These are phyloP conservation scores for Chlamydomonas sphaeroides DNA, from an alignment of 139 green algal species.

Conservation along the genomic window DNA sequence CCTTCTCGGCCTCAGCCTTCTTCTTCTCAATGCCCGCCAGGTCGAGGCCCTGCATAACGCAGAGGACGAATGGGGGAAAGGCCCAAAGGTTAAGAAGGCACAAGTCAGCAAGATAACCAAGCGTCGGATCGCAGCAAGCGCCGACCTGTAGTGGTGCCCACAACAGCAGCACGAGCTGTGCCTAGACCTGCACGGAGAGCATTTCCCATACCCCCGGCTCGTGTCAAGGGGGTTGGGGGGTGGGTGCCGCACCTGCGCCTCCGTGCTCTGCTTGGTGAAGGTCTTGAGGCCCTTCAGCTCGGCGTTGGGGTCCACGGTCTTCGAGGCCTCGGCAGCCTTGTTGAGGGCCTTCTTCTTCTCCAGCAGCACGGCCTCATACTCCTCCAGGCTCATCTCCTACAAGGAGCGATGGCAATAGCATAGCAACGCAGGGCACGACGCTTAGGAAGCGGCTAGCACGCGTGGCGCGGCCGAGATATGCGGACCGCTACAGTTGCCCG, in stretches of 20 bases:
- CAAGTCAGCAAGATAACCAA: no score
- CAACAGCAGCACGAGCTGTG: no score
- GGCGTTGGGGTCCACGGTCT: constrained; percentile 44
- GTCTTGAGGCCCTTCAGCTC: constrained; percentile 49
- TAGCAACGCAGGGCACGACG: neutral
- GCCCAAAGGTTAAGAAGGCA: neutral
- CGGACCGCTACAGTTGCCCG: no score
- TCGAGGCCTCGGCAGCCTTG: constrained; percentile 59
- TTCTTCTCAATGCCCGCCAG: constrained; percentile 54
- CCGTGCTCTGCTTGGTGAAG: constrained; percentile 27
- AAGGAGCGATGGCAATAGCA: neutral
- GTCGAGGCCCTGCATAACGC: constrained; percentile 43
- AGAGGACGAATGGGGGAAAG: neutral
- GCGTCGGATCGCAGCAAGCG: no score
- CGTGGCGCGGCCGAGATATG: no score
- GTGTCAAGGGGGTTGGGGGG: no score
- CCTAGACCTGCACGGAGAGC: no score
- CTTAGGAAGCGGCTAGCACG: neutral
- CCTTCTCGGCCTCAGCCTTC: constrained; percentile 33
- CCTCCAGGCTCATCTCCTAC: constrained; percentile 77
- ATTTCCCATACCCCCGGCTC: no score
- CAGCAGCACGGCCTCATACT: constrained; percentile 78
- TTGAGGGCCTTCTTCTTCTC: constrained; percentile 85
- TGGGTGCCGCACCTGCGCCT: constrained; percentile 38
- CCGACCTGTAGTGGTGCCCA: no score